Evolutionary conservation across 306 rosid species (phyloP), one percentile per base, ranked within the genome.

Genomic region (Casuarina equisetifolia): DNA sequence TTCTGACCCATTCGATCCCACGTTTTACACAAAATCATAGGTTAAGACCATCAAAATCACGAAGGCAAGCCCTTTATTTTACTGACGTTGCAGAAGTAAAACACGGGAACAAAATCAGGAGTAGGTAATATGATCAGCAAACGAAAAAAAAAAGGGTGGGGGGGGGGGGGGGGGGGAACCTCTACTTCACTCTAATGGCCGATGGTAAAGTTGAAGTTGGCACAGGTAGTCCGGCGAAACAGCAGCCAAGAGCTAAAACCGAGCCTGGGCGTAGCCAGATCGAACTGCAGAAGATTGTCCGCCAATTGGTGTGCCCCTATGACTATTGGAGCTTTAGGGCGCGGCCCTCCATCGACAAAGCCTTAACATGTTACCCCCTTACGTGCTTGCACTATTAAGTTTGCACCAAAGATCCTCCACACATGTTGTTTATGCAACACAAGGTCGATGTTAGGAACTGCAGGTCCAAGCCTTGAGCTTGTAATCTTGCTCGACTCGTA

Each of bases 361-460:
- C 74, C 92, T 71, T 89, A 74, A 73, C 94, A 91, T 25, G 67
- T 63, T 17, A 89, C 84, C 3, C 88, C 89, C 1, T 63, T 79
- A 0, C 44, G 48, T 3, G 75, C 74, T 77, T 79, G 76, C 44
- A 80, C 86, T 81, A 85, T 66, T n/a, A 83, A 61, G 13, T 84
- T 82, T 11, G 84, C 82, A 7, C 84, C 91, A 1, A 69, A 39
- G 2, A 86, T 75, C 53, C 81, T 86, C 94, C 94, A 89, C 39
- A 49, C 67, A 35, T 70, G 51, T 9, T 35, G 46, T 12, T 2
- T 75, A 10, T 81, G 85, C 78, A 87, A 25, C 51, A 82, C 83
- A 38, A 92, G 75, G 32, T 89, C 90, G 13, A 89, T 74, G 50
- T 13, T 44, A 0, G 91, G 86, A 19, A 16, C 74, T 0, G 45